Conservation (phyloP, 2,329 filamentous ascomycete genomes). For the Alternaria solani region DNA sequence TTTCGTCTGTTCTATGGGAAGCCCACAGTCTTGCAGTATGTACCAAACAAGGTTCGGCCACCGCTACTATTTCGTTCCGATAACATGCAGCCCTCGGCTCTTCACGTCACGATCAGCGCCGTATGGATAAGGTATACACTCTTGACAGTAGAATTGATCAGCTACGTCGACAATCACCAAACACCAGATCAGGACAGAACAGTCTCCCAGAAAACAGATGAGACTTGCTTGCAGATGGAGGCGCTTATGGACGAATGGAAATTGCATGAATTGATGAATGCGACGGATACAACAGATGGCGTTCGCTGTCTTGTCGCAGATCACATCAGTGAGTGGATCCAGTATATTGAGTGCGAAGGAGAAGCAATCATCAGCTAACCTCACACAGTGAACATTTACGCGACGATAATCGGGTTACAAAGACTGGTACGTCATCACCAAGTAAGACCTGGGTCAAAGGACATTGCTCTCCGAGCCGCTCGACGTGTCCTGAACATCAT, state of each 20-base stretch:
- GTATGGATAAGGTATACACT: conserved; percentile 34
- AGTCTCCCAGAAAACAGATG: conserved; percentile 22
- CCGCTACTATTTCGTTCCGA: conserved; percentile 26
- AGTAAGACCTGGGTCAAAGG: conserved; percentile 16
- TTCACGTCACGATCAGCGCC: conserved; percentile 24
- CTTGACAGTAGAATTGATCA: conserved; percentile 29
- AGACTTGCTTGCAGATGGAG: conserved; percentile 23
- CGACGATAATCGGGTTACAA: conserved; percentile 38
- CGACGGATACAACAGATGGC: background rate
- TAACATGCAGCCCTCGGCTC: conserved; percentile 30
- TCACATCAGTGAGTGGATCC: conserved; percentile 20
- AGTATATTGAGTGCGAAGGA: background rate
- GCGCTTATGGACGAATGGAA: conserved; percentile 27
- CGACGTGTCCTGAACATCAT: conserved; percentile 33
- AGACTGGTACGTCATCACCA: conserved; percentile 20
- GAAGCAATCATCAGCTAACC: background rate
- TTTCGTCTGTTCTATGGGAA: conserved; percentile 42
- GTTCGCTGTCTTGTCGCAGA: conserved; percentile 34
- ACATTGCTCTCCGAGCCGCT: conserved; percentile 30
- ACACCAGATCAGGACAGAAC: conserved; percentile 1
- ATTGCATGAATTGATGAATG: conserved; percentile 24
- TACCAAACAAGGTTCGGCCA: conserved; percentile 27
- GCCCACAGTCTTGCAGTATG: conserved; percentile 33
- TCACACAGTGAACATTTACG: conserved; percentile 29
- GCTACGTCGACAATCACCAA: conserved; percentile 24